Evolutionary conservation across 164 flowering plant genomes (phyloP), one percentile per base, ranked within the genome.

Genomic region (Platanus orientalis): DNA sequence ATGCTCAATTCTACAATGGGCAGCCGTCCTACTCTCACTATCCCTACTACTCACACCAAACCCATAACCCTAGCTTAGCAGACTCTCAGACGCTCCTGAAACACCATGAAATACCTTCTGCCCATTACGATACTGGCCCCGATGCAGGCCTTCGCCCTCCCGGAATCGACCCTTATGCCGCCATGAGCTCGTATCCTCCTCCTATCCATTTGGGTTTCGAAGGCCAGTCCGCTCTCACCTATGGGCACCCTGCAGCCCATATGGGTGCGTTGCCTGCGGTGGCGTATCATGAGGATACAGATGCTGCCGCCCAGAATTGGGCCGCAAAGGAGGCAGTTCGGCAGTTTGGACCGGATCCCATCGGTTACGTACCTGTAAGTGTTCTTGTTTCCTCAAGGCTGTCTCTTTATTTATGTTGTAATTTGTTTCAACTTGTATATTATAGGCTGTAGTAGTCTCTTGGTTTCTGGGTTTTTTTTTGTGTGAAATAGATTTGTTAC

Each of bases 281-380:
- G 7, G 13, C 54, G 2, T 61, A 65, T 65, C 48, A 44, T 36
- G 61, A 54, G 29, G 57, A 60, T 14, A 64, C 73, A 0, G 20
- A n/a, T 16, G 49, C 44, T 16, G 27, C 57, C 10, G 54, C 28
- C 39, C 69, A 45, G 12, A 42, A 10, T 30, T 67, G 27, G 53
- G 52, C 48, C 4, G 51, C 50, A 14, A 63, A 63, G 58, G 66
- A 60, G 47, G 53, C 60, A 21, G 26, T 61, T 67, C 59, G 49
- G 60, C 60, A 61, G 49, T 68, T 20, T 23, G 68, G 67, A 29
- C 39, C 40, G 29, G 39, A 45, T 51, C 67, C 58, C 10, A 21
- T 49, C 48, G 55, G 7, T 20, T 57, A 62, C 36, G 51, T 58
- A 24, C 40, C 56, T 68, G 65, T 68, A 27, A 56, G 71, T 20